Percentiles rank a stretch among this genome's conserved stretches.
Evolutionary conservation across 1,284 basidiomycete species (phyloP).

Genomic region (Cryptococcus sp.): DNA sequence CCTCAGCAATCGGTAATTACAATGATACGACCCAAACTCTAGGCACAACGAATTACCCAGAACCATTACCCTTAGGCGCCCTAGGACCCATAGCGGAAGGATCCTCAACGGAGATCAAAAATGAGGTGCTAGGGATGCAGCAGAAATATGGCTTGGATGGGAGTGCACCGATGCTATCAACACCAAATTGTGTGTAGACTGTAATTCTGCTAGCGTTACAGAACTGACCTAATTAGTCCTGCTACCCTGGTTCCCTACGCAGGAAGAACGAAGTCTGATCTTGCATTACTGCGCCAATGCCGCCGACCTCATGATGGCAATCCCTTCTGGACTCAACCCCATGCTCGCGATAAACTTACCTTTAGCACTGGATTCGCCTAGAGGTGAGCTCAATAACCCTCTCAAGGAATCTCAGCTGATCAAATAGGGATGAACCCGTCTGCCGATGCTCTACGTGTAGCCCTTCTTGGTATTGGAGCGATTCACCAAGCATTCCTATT

Average conservation of each 20-base stretch:
- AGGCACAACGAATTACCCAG: neutral
- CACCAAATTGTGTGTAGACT: conserved; percentile 27
- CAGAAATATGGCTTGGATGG: conserved; percentile 16
- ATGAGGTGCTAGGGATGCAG: conserved; percentile 7
- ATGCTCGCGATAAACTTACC: conserved; percentile 50
- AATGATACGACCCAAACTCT: neutral
- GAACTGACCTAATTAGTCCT: conserved; percentile 29
- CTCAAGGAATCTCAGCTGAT: neutral
- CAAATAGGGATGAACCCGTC: conserved; percentile 34
- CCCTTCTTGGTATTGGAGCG: conserved; percentile 47
- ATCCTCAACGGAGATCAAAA: neutral
- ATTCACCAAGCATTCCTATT: conserved; percentile 49
- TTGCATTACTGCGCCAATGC: conserved; percentile 46
- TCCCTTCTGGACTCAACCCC: conserved; percentile 47
- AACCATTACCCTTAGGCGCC: neutral
- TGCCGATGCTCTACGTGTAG: conserved; percentile 46
- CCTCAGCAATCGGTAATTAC: neutral
- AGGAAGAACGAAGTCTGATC: conserved; percentile 43
- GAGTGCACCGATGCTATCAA: conserved; percentile 27
- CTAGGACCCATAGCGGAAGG: no score
- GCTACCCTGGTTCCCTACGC: conserved; percentile 44
- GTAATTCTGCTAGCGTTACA: neutral
- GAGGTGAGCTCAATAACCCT: conserved; percentile 17
- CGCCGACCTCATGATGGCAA: conserved; percentile 49
- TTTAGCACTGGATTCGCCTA: conserved; percentile 44